Percentiles rank a stretch among this genome's conserved stretches.
phyloP scores from a whole-genome alignment of 129 eudicot species.

The Tagetes erecta region DNA sequence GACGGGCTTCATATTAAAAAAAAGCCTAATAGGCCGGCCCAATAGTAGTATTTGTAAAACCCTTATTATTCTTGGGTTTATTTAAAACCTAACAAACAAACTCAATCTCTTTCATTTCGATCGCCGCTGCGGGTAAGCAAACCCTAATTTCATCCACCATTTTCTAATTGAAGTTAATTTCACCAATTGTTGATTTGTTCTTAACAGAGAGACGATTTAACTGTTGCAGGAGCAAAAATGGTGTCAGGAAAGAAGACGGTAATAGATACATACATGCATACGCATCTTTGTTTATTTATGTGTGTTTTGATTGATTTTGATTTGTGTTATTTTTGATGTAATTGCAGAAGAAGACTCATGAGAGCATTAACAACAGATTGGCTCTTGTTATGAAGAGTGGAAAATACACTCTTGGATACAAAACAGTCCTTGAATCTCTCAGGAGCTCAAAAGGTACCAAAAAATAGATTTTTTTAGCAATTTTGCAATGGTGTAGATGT shows the following conservation, averaged over 20 bases:
- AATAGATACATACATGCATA: slow-evolving; percentile 11
- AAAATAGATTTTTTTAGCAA: background rate
- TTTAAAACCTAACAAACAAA: too few species aligned
- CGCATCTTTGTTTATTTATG: background rate
- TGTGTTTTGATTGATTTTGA: background rate
- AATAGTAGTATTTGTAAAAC: too few species aligned
- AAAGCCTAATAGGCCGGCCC: too few species aligned
- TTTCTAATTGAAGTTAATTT: background rate
- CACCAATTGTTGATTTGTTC: background rate
- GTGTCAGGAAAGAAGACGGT: slow-evolving; percentile 54
- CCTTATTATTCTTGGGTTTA: too few species aligned
- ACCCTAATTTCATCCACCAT: slow-evolving; percentile 29
- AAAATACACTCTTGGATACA: slow-evolving; percentile 60
- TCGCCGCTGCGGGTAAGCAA: slow-evolving; percentile 21
- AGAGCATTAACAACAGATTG: slow-evolving; percentile 63
- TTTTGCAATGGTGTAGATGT: background rate
- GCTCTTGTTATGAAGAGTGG: slow-evolving; percentile 75
- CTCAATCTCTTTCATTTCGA: slow-evolving; percentile 2
- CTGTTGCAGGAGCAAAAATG: slow-evolving; percentile 38
- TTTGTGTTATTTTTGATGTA: background rate
- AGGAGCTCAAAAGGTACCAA: slow-evolving; percentile 53
- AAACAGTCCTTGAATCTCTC: slow-evolving; percentile 60
- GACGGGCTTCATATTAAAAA: too few species aligned
- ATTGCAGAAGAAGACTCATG: slow-evolving; percentile 65
- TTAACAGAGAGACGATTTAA: background rate